Conservation (phyloP, 2,329 filamentous ascomycete genomes). For the Microsporum ferrugineum region DNA sequence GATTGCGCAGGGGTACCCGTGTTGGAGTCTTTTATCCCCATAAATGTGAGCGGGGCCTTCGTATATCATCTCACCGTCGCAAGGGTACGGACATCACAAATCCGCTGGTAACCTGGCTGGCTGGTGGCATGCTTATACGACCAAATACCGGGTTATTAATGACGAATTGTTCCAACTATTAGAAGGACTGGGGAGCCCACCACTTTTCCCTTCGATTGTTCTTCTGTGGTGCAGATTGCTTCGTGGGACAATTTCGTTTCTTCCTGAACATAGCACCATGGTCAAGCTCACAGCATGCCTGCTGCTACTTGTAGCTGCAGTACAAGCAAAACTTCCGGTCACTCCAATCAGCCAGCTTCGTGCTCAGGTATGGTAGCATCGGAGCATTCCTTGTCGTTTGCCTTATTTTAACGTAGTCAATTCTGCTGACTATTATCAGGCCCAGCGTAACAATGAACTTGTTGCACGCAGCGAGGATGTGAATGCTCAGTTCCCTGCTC, state of each 20-base stretch:
- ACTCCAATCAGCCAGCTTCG: slow-evolving; percentile 6
- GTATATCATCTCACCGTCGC: neutral
- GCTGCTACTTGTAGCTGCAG: slow-evolving; percentile 7
- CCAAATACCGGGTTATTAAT: neutral
- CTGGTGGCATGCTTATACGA: neutral
- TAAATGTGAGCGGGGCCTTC: neutral
- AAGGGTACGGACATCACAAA: neutral
- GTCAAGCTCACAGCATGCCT: slow-evolving; percentile 10
- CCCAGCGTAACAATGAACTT: neutral
- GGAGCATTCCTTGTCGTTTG: neutral
- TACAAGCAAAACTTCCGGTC: slow-evolving; percentile 8
- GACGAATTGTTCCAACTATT: neutral
- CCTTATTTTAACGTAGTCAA: neutral
- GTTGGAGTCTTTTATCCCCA: neutral
- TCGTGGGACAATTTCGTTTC: neutral
- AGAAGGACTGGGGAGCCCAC: neutral
- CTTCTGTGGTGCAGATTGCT: neutral
- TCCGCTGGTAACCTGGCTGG: slow-evolving; percentile 1
- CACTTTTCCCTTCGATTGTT: neutral
- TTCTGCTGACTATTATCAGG: neutral
- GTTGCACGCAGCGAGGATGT: slow-evolving; percentile 11
- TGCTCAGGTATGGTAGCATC: slow-evolving; percentile 1
- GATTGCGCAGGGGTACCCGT: neutral
- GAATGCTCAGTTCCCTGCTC: slow-evolving; percentile 31
- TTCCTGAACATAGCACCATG: slow-evolving; percentile 4